Base-by-base conservation (phyloP, 768 basidiomycete genomes). In the Zangia roseola region DNA sequence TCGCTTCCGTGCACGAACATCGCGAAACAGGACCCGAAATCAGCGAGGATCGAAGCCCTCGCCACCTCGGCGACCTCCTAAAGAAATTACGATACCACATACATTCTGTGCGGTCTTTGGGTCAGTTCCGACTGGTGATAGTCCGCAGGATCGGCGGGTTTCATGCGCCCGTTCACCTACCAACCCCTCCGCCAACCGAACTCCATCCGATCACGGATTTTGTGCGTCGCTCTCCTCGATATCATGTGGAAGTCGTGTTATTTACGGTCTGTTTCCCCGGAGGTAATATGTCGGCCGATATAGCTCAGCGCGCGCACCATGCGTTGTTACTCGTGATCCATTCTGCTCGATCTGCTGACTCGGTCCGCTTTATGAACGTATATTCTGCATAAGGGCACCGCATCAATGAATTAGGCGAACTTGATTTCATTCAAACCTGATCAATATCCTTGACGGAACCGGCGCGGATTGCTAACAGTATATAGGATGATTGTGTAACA, bases 1-100 rank as follows among this genome's bases (percentile, higher is more conserved):
- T 52, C 53, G 49, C 53, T 58, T 60, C 55, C 45, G 13, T 57
- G 54, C 50, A 38, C 26, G 34, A 59, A 54, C 19, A 21, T 34
- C 40, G 56, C 53, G 45, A 59, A 55, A 63, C 61, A 62, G 38
- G 41, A 49, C 40, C 54, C 53, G 51, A 55, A 53, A 51, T 46
- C 48, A 40, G 47, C 56, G 45, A 53, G 55, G 52, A 52, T 58
- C 55, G 47, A 57, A 51, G 43, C 33, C 46, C 42, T 54, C 41
- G 28, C 28, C 28, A 12, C 28, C 28, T 28, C 31, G 40, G 54
- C 39, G 40, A 40, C 44, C 49, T 41, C 30, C 45, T 40, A 53
- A 44, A 50, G 21, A 38, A 39, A 23, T 41, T n/a, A 38, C 41
- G 17, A 53, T 21, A 43, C 19, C 20, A 42, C 25, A 12, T 25